phyloP scores from a whole-genome alignment of 805 yeast genomes.

The Candida berthetii region DNA sequence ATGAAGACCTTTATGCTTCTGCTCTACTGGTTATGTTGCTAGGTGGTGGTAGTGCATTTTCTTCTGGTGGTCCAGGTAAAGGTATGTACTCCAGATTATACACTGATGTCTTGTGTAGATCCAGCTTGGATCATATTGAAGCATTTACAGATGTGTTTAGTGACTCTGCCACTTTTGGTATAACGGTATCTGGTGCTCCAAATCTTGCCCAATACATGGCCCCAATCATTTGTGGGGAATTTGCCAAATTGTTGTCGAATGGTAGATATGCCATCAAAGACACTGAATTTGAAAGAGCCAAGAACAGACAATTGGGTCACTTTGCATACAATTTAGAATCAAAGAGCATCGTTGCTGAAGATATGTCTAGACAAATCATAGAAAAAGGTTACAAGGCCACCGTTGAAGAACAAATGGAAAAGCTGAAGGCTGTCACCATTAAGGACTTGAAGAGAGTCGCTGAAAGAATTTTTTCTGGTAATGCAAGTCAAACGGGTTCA shows the following conservation, averaged over 20 bases:
- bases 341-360: slow-evolving; percentile 90
- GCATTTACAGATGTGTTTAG: slow-evolving; percentile 87
- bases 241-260: slow-evolving; percentile 40
- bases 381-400: slow-evolving; percentile 72
- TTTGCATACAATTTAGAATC: slow-evolving; percentile 90
- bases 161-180: slow-evolving; percentile 89
- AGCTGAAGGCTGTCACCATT: slow-evolving; percentile 63
- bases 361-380: slow-evolving; percentile 91
- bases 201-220: slow-evolving; percentile 81
- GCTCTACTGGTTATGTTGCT: slow-evolving; percentile 85
- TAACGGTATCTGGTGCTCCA: slow-evolving; percentile 78
- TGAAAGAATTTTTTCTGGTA: slow-evolving; percentile 64
- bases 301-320: slow-evolving; percentile 84
- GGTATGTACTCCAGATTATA: slow-evolving; percentile 96
- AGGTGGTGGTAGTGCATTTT: slow-evolving; percentile 97
- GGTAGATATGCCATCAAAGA: slow-evolving; percentile 46
- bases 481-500: slow-evolving; percentile 36
- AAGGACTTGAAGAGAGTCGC: slow-evolving; percentile 73
- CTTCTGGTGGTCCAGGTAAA: slow-evolving; percentile 99
- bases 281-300: slow-evolving; percentile 80
- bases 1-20: slow-evolving; percentile 84
- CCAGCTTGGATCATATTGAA: slow-evolving; percentile 83
- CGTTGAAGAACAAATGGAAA: slow-evolving; percentile 73
- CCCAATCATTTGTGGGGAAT: slow-evolving; percentile 67
- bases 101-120: slow-evolving; percentile 84